Percentiles rank a stretch among this genome's conserved stretches.
Evolutionary conservation across 257 asterid genomes (phyloP).

Genomic region (Solanum habrochaites): DNA sequence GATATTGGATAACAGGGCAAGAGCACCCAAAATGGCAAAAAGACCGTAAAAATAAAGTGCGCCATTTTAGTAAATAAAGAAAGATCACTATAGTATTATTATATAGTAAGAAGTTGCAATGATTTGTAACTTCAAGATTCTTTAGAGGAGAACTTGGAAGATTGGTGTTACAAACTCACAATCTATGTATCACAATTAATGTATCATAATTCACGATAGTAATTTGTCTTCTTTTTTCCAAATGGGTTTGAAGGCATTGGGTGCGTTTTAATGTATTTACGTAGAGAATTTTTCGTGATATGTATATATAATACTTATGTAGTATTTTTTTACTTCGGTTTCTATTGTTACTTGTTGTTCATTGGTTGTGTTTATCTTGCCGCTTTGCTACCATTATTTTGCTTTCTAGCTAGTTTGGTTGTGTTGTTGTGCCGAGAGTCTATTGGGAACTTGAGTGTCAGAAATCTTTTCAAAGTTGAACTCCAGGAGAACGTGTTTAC

Average conservation of each 20-base stretch:
- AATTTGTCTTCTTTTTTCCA: neutral
- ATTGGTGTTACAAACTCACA: neutral
- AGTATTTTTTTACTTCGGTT: neutral
- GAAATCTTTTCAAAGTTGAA: neutral
- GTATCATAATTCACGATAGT: neutral
- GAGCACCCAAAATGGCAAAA: neutral
- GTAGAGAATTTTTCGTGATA: neutral
- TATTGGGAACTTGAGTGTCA: neutral
- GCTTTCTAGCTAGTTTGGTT: neutral
- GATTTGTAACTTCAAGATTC: neutral
- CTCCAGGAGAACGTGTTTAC: neutral
- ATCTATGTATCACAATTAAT: neutral
- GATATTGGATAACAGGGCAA: neutral
- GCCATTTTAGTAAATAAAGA: neutral
- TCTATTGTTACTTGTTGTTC: neutral
- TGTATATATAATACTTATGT: neutral
- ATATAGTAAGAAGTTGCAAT: neutral
- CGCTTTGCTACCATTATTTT: neutral
- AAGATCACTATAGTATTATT: neutral
- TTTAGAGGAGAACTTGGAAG: neutral
- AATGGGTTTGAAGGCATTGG: neutral
- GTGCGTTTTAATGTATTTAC: neutral
- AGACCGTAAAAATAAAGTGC: neutral
- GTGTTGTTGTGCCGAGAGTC: neutral
- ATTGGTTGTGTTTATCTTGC: neutral